Conservation (phyloP, 1,284 basidiomycete species). For the Pseudozyma thailandica region DNA sequence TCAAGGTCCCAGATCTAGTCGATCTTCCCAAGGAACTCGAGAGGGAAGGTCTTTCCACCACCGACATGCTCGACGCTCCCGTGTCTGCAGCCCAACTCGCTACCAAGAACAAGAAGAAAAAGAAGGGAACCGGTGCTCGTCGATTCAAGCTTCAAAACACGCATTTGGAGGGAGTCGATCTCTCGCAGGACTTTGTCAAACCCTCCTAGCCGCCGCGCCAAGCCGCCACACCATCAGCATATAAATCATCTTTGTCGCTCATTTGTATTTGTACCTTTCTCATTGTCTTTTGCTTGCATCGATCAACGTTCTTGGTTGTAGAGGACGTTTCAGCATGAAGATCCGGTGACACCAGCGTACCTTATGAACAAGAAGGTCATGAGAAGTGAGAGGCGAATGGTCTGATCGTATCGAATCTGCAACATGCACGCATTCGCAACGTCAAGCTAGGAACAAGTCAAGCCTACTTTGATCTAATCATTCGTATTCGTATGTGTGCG, state of each 20-base stretch:
- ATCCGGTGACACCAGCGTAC: too few relatives aligned
- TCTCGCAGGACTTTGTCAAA: constrained; percentile 74
- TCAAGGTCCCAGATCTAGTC: constrained; percentile 84
- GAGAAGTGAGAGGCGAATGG: too few relatives aligned
- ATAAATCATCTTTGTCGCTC: not conserved
- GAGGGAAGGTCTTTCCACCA: constrained; percentile 69
- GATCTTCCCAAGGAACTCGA: constrained; percentile 80
- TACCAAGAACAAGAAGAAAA: constrained; percentile 52
- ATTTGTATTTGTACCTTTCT: constrained; percentile 12
- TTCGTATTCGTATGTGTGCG: constrained; percentile 15
- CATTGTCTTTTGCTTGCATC: not conserved
- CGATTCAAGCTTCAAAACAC: constrained; percentile 81
- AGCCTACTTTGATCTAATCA: constrained; percentile 9
- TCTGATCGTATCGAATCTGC: too few relatives aligned
- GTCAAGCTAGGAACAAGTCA: not conserved
- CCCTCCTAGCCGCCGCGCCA: constrained; percentile 11
- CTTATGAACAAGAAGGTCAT: too few relatives aligned
- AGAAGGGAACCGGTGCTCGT: constrained; percentile 51
- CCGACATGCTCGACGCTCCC: constrained; percentile 52
- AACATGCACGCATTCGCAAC: not conserved
- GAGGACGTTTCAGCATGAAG: too few relatives aligned
- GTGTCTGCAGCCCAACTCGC: constrained; percentile 38
- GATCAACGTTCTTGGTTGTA: too few relatives aligned
- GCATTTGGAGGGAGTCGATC: constrained; percentile 82
- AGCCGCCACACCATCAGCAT: constrained; percentile 1